Percentiles rank a stretch among this genome's conserved stretches.
These are phyloP conservation scores for Daedaleopsis nitida DNA, from an alignment of 768 basidiomycete species.

Conservation along the genomic window DNA sequence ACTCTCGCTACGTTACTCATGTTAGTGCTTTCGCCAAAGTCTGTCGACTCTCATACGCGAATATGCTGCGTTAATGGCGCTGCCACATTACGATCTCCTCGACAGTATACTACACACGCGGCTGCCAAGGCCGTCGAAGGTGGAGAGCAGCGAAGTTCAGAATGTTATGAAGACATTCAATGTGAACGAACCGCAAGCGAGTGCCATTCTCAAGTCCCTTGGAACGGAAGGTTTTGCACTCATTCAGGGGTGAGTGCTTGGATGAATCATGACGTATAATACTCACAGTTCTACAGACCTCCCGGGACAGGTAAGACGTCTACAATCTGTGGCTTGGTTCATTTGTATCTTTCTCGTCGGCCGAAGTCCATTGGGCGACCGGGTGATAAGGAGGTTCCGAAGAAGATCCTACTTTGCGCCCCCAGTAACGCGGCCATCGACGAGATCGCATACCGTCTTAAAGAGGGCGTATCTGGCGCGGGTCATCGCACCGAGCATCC, in stretches of 20 bases:
- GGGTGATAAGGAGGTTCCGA: constrained; percentile 48
- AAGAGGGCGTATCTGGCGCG: constrained; percentile 68
- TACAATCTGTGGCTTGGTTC: constrained; percentile 94
- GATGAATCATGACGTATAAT: background rate
- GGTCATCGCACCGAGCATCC: constrained; percentile 55
- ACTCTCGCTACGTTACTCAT: constrained; percentile 1
- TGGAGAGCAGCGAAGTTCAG: constrained; percentile 54
- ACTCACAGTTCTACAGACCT: constrained; percentile 53
- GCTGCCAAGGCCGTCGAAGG: constrained; percentile 47
- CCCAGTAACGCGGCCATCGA: constrained; percentile 99
- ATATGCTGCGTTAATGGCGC: constrained; percentile 80
- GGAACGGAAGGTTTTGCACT: constrained; percentile 77
- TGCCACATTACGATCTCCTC: constrained; percentile 81
- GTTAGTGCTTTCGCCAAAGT: constrained; percentile 42
- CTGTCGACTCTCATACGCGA: constrained; percentile 91
- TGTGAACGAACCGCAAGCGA: constrained; percentile 94
- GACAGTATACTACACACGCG: constrained; percentile 70
- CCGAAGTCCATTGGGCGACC: constrained; percentile 49
- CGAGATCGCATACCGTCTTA: constrained; percentile 88
- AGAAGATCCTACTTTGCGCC: constrained; percentile 89
- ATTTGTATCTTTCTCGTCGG: constrained; percentile 72
- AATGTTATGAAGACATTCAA: constrained; percentile 68
- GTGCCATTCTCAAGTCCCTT: constrained; percentile 79
- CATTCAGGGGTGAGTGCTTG: constrained; percentile 80
- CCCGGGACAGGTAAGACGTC: constrained; percentile 99